Evolutionary conservation across 495 filamentous ascomycete species (phyloP).

Genomic region (Xanthoparmelia taractica): DNA sequence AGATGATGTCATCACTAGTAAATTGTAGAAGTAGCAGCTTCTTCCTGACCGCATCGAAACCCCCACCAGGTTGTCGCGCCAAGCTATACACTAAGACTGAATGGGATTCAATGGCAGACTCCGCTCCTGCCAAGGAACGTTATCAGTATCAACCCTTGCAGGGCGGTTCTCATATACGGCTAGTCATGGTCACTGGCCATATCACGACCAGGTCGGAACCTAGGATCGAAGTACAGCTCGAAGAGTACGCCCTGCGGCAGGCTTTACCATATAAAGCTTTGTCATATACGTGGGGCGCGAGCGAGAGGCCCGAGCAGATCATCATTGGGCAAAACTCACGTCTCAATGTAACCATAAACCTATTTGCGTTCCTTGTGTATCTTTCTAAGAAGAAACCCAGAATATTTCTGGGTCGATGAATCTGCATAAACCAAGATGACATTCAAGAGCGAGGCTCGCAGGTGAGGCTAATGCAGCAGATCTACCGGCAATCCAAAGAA

Average conservation of each 20-base stretch:
- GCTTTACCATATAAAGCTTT: background rate
- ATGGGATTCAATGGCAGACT: background rate
- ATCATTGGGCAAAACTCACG: background rate
- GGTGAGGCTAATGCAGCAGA: background rate
- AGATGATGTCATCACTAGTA: too few species aligned
- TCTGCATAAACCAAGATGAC: background rate
- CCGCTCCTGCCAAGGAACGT: background rate
- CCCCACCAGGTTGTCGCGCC: too few species aligned
- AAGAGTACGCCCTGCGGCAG: background rate
- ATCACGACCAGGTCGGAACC: background rate
- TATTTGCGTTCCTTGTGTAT: background rate
- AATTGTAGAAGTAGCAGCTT: too few species aligned
- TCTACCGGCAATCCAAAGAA: background rate
- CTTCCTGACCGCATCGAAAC: too few species aligned
- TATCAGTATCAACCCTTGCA: background rate
- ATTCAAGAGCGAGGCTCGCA: background rate
- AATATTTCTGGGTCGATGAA: background rate
- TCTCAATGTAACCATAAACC: background rate
- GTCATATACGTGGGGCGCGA: background rate
- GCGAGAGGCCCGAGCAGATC: slow-evolving; percentile 1
- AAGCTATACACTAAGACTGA: too few species aligned
- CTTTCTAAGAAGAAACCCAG: background rate
- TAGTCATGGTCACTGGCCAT: background rate
- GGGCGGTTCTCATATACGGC: background rate
- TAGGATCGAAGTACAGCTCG: background rate